Percentiles rank a stretch among this genome's conserved stretches.
These are phyloP conservation scores for Protomyces pachydermus DNA, from an alignment of 1,139 yeast species.

Conservation along the genomic window DNA sequence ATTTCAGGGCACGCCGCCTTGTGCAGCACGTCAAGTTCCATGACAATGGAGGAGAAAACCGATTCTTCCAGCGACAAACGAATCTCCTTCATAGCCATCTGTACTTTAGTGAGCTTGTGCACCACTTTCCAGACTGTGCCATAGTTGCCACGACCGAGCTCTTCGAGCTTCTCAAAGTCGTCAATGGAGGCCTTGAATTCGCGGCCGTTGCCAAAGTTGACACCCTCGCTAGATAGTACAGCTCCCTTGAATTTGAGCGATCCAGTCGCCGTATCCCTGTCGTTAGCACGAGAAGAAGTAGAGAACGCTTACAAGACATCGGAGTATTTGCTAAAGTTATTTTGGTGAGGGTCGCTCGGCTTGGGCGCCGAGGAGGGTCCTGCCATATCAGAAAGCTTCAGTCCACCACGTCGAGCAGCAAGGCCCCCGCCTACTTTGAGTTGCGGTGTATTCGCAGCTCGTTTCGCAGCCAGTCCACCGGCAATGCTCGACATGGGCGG, in stretches of 20 bases:
- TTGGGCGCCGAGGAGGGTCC: constrained; percentile 4
- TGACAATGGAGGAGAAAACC: constrained; percentile 75
- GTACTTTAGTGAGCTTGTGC: constrained; percentile 79
- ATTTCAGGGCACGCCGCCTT: constrained; percentile 79
- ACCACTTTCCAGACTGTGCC: constrained; percentile 87
- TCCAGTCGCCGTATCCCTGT: constrained; percentile 68
- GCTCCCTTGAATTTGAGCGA: constrained; percentile 89
- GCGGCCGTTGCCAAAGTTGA: constrained; percentile 83
- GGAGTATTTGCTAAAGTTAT: constrained; percentile 14
- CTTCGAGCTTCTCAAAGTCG: constrained; percentile 69
- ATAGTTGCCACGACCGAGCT: constrained; percentile 87
- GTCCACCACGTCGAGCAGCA: constrained; percentile 16
- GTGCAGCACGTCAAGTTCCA: constrained; percentile 85
- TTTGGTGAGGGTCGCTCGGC: constrained; percentile 14
- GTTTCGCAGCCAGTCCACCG: constrained; percentile 17
- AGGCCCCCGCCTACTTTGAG: constrained; percentile 14
- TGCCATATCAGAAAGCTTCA: constrained; percentile 3
- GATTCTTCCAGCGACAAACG: constrained; percentile 78
- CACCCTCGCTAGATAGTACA: constrained; percentile 83
- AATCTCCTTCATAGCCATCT: constrained; percentile 82
- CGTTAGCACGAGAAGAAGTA: background rate
- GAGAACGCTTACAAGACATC: constrained; percentile 17
- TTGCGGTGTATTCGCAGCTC: constrained; percentile 10
- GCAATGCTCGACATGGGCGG: background rate
- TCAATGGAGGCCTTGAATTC: constrained; percentile 76